Evolutionary conservation across 306 rosid species (phyloP).

Genomic region (Leucaena leucocephala): DNA sequence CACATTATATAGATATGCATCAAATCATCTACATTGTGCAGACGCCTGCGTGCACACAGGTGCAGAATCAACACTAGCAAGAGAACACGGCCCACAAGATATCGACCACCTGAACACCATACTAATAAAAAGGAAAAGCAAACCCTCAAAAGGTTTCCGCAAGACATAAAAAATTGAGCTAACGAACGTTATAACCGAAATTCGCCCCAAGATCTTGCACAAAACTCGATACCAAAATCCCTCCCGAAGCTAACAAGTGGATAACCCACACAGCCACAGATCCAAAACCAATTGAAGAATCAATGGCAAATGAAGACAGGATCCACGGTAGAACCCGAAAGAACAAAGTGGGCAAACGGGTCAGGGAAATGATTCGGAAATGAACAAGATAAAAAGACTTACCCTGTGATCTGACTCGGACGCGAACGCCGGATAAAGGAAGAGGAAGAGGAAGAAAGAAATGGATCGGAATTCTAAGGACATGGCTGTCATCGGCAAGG

Average conservation of each 20-base stretch:
- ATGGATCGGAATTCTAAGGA: constrained; percentile 64
- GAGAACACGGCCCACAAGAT: constrained; percentile 27
- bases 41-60: not conserved
- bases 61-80: constrained; percentile 6
- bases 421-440: constrained; percentile 50
- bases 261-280: constrained; percentile 37
- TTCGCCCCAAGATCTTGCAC: constrained; percentile 4
- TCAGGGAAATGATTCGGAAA: not conserved
- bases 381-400: constrained; percentile 15
- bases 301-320: constrained; percentile 29
- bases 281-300: constrained; percentile 48
- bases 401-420: constrained; percentile 99
- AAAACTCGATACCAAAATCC: not conserved
- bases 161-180: not conserved
- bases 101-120: constrained; percentile 35
- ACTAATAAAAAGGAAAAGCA: not conserved
- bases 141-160: not conserved
- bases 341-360: not conserved
- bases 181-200: not conserved
- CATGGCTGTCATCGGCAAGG: constrained; percentile 60
- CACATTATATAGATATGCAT: not conserved
- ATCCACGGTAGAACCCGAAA: constrained; percentile 43
- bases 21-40: constrained; percentile 30
- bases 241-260: constrained; percentile 12
- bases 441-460: constrained; percentile 27